Evolutionary conservation across 2,329 filamentous ascomycete species (phyloP).

Genomic region (Cercospora nicotianae): DNA sequence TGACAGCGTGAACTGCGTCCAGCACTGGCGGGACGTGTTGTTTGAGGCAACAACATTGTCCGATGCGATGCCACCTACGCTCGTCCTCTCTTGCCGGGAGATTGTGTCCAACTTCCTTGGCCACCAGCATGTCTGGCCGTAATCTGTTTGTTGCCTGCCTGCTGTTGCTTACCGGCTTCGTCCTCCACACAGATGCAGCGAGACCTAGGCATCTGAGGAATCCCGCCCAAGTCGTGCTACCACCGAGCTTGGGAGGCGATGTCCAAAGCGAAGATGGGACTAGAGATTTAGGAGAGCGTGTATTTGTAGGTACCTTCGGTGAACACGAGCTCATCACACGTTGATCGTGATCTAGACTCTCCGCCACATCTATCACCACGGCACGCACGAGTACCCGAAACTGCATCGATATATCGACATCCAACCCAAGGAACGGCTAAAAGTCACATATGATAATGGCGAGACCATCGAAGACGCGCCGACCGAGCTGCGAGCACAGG

Average conservation of each 20-base stretch:
- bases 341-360: slow-evolving; percentile 53
- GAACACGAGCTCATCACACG: not conserved
- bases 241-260: slow-evolving; percentile 5
- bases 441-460: slow-evolving; percentile 33
- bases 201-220: slow-evolving; percentile 14
- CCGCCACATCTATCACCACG: slow-evolving; percentile 90
- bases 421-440: slow-evolving; percentile 52
- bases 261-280: not conserved
- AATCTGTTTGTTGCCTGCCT: slow-evolving; percentile 27
- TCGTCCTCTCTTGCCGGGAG: not conserved
- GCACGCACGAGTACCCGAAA: slow-evolving; percentile 72
- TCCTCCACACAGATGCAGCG: slow-evolving; percentile 15
- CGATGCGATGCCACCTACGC: slow-evolving; percentile 15
- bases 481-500: slow-evolving; percentile 46
- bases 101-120: not conserved
- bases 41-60: slow-evolving; percentile 20
- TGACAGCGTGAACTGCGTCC: not conserved
- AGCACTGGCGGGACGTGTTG: not conserved
- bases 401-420: slow-evolving; percentile 79
- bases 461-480: slow-evolving; percentile 43
- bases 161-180: slow-evolving; percentile 13
- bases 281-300: slow-evolving; percentile 12
- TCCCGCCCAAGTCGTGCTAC: slow-evolving; percentile 12
- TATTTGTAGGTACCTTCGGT: slow-evolving; percentile 6
- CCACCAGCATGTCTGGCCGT: slow-evolving; percentile 29